phyloP scores from a whole-genome alignment of 257 asterid species.

The Agastache rugosa region DNA sequence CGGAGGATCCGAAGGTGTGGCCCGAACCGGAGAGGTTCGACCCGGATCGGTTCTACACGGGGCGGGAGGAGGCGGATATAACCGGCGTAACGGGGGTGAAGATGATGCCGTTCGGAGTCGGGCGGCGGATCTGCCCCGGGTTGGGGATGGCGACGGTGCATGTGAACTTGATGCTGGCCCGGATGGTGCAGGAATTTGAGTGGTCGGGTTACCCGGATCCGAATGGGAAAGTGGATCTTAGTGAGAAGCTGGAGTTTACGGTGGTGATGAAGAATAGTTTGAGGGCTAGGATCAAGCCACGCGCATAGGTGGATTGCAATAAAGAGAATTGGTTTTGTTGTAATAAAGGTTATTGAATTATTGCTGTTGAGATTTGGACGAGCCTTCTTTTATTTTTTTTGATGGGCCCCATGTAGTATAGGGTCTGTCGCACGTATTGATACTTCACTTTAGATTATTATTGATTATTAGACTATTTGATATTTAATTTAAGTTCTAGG shows the following conservation, averaged over 20 bases:
- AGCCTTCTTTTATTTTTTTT: too few species aligned
- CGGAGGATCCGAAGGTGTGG: slow-evolving; percentile 87
- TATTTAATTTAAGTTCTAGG: too few species aligned
- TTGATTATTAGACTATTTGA: too few species aligned
- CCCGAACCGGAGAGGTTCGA: slow-evolving; percentile 68
- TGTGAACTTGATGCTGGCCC: slow-evolving; percentile 69
- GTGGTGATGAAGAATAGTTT: slow-evolving; percentile 86
- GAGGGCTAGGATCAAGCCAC: slow-evolving; percentile 63
- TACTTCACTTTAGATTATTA: neutral
- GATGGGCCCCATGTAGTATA: too few species aligned
- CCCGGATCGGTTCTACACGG: slow-evolving; percentile 72
- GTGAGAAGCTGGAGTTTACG: slow-evolving; percentile 77
- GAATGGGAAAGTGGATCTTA: slow-evolving; percentile 63
- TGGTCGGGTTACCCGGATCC: slow-evolving; percentile 77
- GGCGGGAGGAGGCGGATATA: slow-evolving; percentile 82
- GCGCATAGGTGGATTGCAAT: slow-evolving; percentile 24
- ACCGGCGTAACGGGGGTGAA: slow-evolving; percentile 79
- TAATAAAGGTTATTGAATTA: neutral
- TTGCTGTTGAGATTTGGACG: neutral
- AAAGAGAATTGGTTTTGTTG: neutral
- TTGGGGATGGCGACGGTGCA: slow-evolving; percentile 79
- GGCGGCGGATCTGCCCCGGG: slow-evolving; percentile 97
- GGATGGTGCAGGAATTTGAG: slow-evolving; percentile 96
- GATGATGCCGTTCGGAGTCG: slow-evolving; percentile 91
- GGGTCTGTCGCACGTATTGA: neutral